Evolutionary conservation across 2,329 filamentous ascomycete genomes (phyloP), one percentile per base, ranked within the genome.

Genomic region (Penicillium corylophilum): DNA sequence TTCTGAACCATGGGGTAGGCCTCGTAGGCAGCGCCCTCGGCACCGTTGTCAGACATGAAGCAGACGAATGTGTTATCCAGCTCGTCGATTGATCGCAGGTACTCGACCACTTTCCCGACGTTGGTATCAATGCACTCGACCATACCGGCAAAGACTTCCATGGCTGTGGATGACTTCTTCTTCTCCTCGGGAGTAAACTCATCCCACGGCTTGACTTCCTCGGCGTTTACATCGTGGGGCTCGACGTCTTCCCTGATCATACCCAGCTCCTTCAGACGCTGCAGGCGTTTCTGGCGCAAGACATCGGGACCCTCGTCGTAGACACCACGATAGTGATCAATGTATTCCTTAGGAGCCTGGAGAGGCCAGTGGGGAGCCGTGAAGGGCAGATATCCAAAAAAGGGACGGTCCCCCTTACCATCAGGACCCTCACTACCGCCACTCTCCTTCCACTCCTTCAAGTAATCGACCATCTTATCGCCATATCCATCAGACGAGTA

Each of bases 101-200:
- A 80, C 31, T 81, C 71, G 20, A 84, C 69, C 2, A 86, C 78
- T 50, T 80, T 80, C 33, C 83, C 83, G 16, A 87, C 77, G 52
- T 84, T 83, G 51, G 65, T 64, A 59, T 87, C 84, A 47, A 86
- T 85, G 46, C 74, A 74, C 50, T 86, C 82, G 3, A 86, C 82
- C 81, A 87, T 86, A 12, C 74, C 84, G 0, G 84, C 83, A 52
- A 81, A 87, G 3, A 81, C 77, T 60, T 85, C 83, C 82, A 85
- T 85, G 0, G 80, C 77, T 71, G 76, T 59, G 66, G 66, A 64
- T 1, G 74, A 77, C 18, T 71, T 66, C 39, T 69, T 68, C 57
- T 74, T 69, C 54, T 76, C 72, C 4, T 73, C 68, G 0, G 64
- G 50, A 0, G 64, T 68, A 39, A 70, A 67, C 20, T 70, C 64